These are phyloP conservation scores for Bruguiera sexangula DNA, from an alignment of 345 rosid genomes.

Conservation along the genomic window DNA sequence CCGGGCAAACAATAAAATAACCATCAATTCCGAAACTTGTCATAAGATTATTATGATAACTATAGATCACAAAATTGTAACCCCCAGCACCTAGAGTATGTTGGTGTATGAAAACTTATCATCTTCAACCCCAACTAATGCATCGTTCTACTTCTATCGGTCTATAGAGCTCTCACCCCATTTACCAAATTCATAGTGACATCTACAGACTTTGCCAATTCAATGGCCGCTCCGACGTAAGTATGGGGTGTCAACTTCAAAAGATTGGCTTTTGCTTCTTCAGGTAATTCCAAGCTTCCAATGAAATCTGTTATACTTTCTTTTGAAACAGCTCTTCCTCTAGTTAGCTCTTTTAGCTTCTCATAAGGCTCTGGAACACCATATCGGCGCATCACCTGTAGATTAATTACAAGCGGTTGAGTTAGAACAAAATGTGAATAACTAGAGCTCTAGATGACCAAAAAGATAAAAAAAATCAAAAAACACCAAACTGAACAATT, in stretches of 20 bases:
- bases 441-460: not conserved
- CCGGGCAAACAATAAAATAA: not conserved
- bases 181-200: conserved; percentile 34
- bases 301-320: conserved; percentile 72
- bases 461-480: not conserved
- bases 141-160: not conserved
- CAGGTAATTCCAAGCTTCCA: conserved; percentile 60
- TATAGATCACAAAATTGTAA: conserved; percentile 13
- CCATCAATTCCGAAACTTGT: not conserved
- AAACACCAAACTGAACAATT: not conserved
- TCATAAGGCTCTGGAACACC: conserved; percentile 94
- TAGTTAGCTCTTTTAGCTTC: conserved; percentile 86
- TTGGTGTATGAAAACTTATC: not conserved
- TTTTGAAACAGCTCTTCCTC: conserved; percentile 78
- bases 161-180: conserved; percentile 23
- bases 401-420: not conserved
- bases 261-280: conserved; percentile 61
- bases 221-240: conserved; percentile 74
- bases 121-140: not conserved
- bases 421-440: not conserved
- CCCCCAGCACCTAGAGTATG: not conserved
- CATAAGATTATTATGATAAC: not conserved
- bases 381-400: conserved; percentile 84
- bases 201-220: conserved; percentile 54
- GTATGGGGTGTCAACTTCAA: conserved; percentile 67